phyloP scores from a whole-genome alignment of 2,329 filamentous ascomycete species.

The Aspergillus bombycis region DNA sequence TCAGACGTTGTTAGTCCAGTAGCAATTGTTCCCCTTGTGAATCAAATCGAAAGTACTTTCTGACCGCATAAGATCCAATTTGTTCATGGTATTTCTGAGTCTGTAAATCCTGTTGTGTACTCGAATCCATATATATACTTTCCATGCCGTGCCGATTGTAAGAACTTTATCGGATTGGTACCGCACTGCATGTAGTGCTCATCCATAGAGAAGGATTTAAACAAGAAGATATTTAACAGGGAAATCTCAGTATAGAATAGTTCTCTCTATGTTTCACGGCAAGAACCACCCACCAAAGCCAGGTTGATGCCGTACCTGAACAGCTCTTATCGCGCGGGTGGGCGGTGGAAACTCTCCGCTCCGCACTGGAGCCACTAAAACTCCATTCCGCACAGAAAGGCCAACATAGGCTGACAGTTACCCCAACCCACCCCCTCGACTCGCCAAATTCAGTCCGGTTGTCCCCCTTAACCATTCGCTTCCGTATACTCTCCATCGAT shows the following conservation, averaged over 20 bases:
- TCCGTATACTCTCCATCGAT: neutral
- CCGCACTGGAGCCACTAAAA: conserved; percentile 19
- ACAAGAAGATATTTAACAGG: neutral
- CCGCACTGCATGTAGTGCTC: neutral
- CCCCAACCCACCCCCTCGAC: neutral
- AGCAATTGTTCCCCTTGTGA: neutral
- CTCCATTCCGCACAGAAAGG: conserved; percentile 27
- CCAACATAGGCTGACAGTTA: conserved; percentile 15
- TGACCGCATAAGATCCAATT: neutral
- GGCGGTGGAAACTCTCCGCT: conserved; percentile 19
- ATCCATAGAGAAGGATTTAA: neutral
- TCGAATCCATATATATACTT: neutral
- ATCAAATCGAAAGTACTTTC: neutral
- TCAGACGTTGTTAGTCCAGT: neutral
- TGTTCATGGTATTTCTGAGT: too few relatives aligned
- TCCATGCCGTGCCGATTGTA: neutral
- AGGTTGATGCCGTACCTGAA: neutral
- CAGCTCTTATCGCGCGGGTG: neutral
- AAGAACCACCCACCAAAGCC: neutral
- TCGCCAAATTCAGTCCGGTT: neutral
- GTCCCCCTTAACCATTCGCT: neutral
- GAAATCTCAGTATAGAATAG: neutral
- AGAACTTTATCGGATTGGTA: neutral
- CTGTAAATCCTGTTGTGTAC: neutral
- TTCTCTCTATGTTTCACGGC: neutral